Base-by-base conservation (phyloP, 1,139 yeast genomes). In the Tardiomyces blankii region DNA sequence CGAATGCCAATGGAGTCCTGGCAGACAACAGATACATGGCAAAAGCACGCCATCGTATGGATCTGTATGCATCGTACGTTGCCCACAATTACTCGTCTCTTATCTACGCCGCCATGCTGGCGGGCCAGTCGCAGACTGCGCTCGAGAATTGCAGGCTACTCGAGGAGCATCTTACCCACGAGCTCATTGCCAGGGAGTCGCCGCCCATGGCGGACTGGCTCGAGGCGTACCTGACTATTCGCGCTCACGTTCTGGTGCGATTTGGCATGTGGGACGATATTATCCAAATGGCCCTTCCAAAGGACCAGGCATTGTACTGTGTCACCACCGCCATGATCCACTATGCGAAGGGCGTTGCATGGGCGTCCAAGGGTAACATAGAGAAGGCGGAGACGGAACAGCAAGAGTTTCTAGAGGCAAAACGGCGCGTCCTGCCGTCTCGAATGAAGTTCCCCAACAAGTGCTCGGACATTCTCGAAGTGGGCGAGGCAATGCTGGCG, bases 171-270 rank as follows among this genome's bases (percentile, higher is more conserved):
- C 28, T 42, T 9, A 25, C 44, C 33, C 32, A 43, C 40, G 39
- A 23, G 19, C 25, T 43, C 14, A 18, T 43, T 7, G 18, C 30
- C 23, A 27, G 40, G 39, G 40, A 43, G 38, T 43, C 46, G 7
- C 46, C 46, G 13, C 46, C 46, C 14, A 39, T 43, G 43, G 46
- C 46, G 3, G 43, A 43, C 39, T 43, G 46, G 46, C 27, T 43
- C 16, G 46, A 43, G 28, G 8, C 38, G 11, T 40, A 32, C 35
- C 18, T 40, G 28, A 14, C 35, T 5, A 23, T 43, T 3, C 23
- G 18, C 39, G 32, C 19, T 14, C 23, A 5, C 25, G 7, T 21
- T 21, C 25, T 21, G 25, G 25, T 21, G 4, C 25, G 25, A 4
- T 21, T 21, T 21, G 25, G 25, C 25, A 4, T 4, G 7, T 21